These are phyloP conservation scores for Candida adriatica DNA, from an alignment of 805 yeast species.

Conservation along the genomic window DNA sequence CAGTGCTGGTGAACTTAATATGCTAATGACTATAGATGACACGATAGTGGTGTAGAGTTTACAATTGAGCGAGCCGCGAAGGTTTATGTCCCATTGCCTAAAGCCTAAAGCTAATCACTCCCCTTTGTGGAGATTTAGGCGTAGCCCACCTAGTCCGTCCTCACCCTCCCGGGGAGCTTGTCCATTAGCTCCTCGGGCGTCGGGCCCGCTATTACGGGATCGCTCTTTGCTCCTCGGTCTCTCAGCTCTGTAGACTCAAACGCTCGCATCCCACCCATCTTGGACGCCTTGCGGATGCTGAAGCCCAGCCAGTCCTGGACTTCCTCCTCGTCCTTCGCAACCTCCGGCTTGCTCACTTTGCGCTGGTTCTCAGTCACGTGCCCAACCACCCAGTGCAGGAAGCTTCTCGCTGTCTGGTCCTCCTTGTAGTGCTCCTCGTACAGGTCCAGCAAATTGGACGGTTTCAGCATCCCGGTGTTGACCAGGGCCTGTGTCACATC, in stretches of 20 bases:
- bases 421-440: constrained; percentile 42
- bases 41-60: too few species aligned
- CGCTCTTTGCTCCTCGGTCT: constrained; percentile 8
- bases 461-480: constrained; percentile 54
- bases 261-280: constrained; percentile 13
- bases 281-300: constrained; percentile 24
- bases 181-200: constrained; percentile 11
- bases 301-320: constrained; percentile 33
- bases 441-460: constrained; percentile 47
- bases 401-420: constrained; percentile 40
- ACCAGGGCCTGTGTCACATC: constrained; percentile 71
- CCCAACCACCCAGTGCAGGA: constrained; percentile 52
- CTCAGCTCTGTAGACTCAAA: constrained; percentile 19
- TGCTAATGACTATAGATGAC: not conserved
- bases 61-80: too few species aligned
- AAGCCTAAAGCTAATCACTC: too few species aligned
- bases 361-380: constrained; percentile 39
- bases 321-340: constrained; percentile 12
- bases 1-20: constrained; percentile 54
- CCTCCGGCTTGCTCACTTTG: constrained; percentile 24
- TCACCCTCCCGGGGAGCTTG: constrained; percentile 12
- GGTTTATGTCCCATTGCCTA: too few species aligned
- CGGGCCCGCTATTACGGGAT: constrained; percentile 14
- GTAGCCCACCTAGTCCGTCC: too few species aligned
- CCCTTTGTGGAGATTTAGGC: too few species aligned